Evolutionary conservation across 225 moss, liverwort and hornwort species (phyloP).

Genomic region (Ulota crispa): DNA sequence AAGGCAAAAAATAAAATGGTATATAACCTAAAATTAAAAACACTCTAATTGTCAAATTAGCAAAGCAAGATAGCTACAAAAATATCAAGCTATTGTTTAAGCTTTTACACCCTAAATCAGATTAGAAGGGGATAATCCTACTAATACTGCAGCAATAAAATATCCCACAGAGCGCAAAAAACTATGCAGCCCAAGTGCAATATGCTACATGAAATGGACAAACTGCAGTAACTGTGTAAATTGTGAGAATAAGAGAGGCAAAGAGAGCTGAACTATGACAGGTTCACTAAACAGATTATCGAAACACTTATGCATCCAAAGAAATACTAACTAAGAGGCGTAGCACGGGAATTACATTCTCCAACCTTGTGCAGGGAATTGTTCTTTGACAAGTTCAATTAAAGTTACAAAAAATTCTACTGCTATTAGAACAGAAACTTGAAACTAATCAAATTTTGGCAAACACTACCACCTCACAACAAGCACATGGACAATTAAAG

Average conservation of each 20-base stretch:
- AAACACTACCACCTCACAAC: not conserved
- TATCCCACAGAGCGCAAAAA: not conserved
- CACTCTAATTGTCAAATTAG: too few relatives aligned
- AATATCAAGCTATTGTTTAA: too few relatives aligned
- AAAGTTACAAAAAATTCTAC: not conserved
- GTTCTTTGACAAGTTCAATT: not conserved
- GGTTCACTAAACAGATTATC: not conserved
- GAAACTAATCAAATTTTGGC: not conserved
- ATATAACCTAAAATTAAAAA: too few relatives aligned
- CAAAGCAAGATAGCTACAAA: too few relatives aligned
- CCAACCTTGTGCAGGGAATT: not conserved
- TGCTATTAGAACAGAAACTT: not conserved
- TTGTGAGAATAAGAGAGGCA: not conserved
- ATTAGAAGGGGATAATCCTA: not conserved
- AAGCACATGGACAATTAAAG: constrained; percentile 8
- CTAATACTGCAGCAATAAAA: not conserved
- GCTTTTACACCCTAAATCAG: too few relatives aligned
- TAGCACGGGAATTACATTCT: not conserved
- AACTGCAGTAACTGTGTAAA: not conserved
- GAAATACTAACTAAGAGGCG: not conserved
- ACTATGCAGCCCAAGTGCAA: not conserved
- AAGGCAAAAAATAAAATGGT: too few relatives aligned
- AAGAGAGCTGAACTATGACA: not conserved
- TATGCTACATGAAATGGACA: not conserved
- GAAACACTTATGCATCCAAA: not conserved